A percentile compares a stretch with the other conserved stretches of the same genome.
phyloP scores from a whole-genome alignment of 495 filamentous ascomycete species.

The Cudoniella acicularis region DNA sequence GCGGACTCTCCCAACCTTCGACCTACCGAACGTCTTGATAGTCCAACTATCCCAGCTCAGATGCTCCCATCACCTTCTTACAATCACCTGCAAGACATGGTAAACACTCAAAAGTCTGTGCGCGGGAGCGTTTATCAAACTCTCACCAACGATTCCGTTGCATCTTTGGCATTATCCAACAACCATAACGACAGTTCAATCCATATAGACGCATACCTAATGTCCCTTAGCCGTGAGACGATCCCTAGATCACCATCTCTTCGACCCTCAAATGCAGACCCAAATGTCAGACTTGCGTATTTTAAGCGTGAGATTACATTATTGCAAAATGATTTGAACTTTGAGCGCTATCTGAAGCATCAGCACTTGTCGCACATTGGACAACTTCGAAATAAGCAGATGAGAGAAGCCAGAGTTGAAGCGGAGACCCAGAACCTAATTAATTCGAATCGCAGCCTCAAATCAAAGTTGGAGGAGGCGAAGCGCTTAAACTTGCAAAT shows the following conservation, averaged over 20 bases:
- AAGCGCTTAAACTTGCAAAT: slow-evolving; percentile 59
- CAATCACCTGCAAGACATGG: slow-evolving; percentile 47
- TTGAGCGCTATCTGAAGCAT: slow-evolving; percentile 71
- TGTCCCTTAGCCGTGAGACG: slow-evolving; percentile 32
- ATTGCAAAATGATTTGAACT: slow-evolving; percentile 70
- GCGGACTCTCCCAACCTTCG: slow-evolving; percentile 37
- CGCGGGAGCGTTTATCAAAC: slow-evolving; percentile 50
- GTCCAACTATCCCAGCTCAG: slow-evolving; percentile 51
- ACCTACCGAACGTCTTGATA: slow-evolving; percentile 42
- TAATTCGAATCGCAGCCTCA: slow-evolving; percentile 67
- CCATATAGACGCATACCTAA: slow-evolving; percentile 35
- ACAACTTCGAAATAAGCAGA: slow-evolving; percentile 61
- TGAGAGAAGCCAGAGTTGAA: slow-evolving; percentile 64
- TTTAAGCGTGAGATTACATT: slow-evolving; percentile 64
- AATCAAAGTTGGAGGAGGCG: slow-evolving; percentile 61
- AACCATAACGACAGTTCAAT: slow-evolving; percentile 20
- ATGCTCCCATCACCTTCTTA: slow-evolving; percentile 40
- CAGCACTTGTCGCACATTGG: slow-evolving; percentile 74
- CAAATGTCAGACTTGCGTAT: slow-evolving; percentile 42
- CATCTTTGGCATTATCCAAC: slow-evolving; percentile 39
- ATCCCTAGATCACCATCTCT: slow-evolving; percentile 35
- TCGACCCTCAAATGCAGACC: slow-evolving; percentile 30
- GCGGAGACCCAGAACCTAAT: slow-evolving; percentile 73
- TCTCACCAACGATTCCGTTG: slow-evolving; percentile 45
- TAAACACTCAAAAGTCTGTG: slow-evolving; percentile 47